Conservation (phyloP, 139 green algal species). For the Diplosphaera chodatii region DNA sequence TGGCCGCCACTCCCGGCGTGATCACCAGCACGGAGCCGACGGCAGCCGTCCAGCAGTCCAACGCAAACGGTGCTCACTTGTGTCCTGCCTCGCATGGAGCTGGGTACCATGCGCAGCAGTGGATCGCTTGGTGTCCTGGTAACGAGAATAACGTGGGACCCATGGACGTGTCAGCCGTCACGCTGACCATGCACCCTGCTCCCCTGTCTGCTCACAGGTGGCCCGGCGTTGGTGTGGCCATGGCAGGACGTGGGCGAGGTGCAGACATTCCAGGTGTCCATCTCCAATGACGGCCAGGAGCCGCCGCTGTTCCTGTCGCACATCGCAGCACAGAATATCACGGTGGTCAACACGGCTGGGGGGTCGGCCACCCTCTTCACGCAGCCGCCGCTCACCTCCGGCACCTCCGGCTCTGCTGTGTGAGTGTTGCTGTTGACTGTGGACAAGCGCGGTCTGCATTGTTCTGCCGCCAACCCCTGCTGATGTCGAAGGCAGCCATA, state of each 20-base stretch:
- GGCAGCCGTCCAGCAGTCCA: background rate
- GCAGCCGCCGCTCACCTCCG: background rate
- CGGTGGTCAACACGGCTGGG: background rate
- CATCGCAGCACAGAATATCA: background rate
- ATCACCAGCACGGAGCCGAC: background rate
- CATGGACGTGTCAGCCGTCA: too few species aligned
- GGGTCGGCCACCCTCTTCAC: background rate
- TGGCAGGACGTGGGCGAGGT: background rate
- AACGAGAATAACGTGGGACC: too few species aligned
- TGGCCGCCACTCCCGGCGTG: background rate
- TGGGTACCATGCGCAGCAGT: too few species aligned
- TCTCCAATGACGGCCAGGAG: background rate
- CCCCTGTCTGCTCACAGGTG: background rate
- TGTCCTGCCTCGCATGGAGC: too few species aligned
- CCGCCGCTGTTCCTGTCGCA: conserved; percentile 1
- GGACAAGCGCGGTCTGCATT: too few species aligned
- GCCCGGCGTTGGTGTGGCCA: background rate
- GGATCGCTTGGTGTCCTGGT: too few species aligned
- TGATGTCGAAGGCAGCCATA: too few species aligned
- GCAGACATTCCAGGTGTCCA: background rate
- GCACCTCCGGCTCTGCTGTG: background rate
- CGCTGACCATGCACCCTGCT: too few species aligned
- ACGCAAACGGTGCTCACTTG: background rate
- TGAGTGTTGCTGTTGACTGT: too few species aligned
- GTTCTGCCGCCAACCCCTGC: too few species aligned